Conservation (phyloP, 2,329 filamentous ascomycete genomes). For the Fusarium coffeatum region DNA sequence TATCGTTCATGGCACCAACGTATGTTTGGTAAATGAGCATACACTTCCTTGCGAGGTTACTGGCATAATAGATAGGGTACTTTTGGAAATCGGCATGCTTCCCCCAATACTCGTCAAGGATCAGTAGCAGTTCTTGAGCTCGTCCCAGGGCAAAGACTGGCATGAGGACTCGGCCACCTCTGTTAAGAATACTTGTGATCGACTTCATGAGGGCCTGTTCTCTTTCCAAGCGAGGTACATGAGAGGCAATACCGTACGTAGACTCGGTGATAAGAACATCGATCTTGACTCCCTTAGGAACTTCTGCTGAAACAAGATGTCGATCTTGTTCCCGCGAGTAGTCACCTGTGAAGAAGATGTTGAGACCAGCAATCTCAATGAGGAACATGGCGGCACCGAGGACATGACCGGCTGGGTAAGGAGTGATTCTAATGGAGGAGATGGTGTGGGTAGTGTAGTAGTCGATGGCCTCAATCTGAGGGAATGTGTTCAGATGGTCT, state of each 20-base stretch:
- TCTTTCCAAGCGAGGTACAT: constrained; percentile 88
- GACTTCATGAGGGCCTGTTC: constrained; percentile 96
- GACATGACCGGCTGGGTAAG: constrained; percentile 97
- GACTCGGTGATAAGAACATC: constrained; percentile 98
- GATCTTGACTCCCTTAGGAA: constrained; percentile 88
- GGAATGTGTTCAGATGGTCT: constrained; percentile 93
- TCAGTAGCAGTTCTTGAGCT: constrained; percentile 92
- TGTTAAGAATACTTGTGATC: constrained; percentile 89
- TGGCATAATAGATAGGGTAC: constrained; percentile 96
- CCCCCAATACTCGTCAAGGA: constrained; percentile 96
- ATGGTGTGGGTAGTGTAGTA: constrained; percentile 99
- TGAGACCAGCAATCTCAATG: constrained; percentile 95
- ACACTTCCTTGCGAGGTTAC: constrained; percentile 92
- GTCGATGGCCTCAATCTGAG: constrained; percentile 95
- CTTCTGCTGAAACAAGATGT: constrained; percentile 92
- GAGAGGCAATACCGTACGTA: constrained; percentile 94
- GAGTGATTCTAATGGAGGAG: constrained; percentile 94
- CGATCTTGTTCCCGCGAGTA: constrained; percentile 96
- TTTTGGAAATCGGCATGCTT: constrained; percentile 90
- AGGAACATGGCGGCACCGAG: constrained; percentile 98
- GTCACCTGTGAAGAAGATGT: constrained; percentile 97
- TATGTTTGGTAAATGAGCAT: constrained; percentile 99
- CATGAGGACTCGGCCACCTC: constrained; percentile 91
- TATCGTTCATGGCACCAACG: constrained; percentile 98
- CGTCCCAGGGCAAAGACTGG: constrained; percentile 95